A percentile compares a stretch with the other conserved stretches of the same genome.
phyloP scores from a whole-genome alignment of 2,329 filamentous ascomycete genomes.

The Venturiaceae sp. region DNA sequence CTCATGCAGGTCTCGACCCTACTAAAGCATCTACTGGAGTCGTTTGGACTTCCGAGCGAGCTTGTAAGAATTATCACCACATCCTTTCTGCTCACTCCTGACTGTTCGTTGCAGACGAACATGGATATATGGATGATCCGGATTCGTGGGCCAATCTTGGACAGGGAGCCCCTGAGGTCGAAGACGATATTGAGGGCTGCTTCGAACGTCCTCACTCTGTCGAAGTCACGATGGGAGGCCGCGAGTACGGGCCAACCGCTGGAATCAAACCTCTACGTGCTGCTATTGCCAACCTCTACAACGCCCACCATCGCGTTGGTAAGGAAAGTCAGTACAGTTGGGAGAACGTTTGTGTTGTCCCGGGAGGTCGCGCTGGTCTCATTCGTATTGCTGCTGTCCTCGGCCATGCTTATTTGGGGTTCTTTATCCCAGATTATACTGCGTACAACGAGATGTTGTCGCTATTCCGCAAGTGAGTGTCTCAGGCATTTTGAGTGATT shows the following conservation, averaged over 20 bases:
- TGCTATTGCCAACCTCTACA: slow-evolving; percentile 87
- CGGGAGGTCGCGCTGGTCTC: slow-evolving; percentile 82
- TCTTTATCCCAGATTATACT: slow-evolving; percentile 65
- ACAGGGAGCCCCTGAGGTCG: slow-evolving; percentile 88
- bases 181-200: slow-evolving; percentile 83
- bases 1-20: slow-evolving; percentile 74
- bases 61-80: slow-evolving; percentile 21
- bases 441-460: slow-evolving; percentile 97
- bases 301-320: slow-evolving; percentile 79
- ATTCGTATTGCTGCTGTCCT: slow-evolving; percentile 92
- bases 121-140: slow-evolving; percentile 77
- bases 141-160: slow-evolving; percentile 85
- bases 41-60: slow-evolving; percentile 84
- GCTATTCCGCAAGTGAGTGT: slow-evolving; percentile 92
- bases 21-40: slow-evolving; percentile 85
- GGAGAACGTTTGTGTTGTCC: slow-evolving; percentile 97
- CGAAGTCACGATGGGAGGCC: slow-evolving; percentile 64
- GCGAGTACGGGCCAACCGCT: slow-evolving; percentile 87
- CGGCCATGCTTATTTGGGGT: slow-evolving; percentile 84
- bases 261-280: slow-evolving; percentile 86
- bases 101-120: slow-evolving; percentile 46
- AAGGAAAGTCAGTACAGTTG: slow-evolving; percentile 87
- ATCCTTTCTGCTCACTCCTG: background rate
- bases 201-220: slow-evolving; percentile 74
- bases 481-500: too few species aligned